Evolutionary conservation across 495 filamentous ascomycete genomes (phyloP).

Genomic region (Mycothermus thermophilus): DNA sequence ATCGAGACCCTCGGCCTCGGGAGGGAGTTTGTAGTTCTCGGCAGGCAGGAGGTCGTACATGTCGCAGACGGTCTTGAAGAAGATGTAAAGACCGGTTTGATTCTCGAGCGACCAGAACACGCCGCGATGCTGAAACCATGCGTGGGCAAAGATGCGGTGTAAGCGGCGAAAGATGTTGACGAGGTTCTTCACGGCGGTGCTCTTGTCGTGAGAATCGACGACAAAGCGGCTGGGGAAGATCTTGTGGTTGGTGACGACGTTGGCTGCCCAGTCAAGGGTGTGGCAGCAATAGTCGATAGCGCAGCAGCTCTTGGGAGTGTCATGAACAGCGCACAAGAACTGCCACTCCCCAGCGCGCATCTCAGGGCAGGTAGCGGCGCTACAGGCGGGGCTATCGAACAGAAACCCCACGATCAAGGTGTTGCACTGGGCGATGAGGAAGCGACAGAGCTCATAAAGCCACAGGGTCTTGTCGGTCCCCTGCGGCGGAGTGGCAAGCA

Average conservation of each 20-base stretch:
- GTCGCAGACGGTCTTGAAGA: constrained; percentile 96
- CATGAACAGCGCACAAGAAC: constrained; percentile 95
- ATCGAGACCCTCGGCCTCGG: constrained; percentile 74
- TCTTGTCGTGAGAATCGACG: constrained; percentile 46
- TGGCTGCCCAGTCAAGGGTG: constrained; percentile 91
- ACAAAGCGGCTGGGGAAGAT: constrained; percentile 83
- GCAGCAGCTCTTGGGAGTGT: constrained; percentile 86
- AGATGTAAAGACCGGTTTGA: constrained; percentile 73
- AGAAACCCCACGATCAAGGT: constrained; percentile 82
- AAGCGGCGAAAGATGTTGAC: constrained; percentile 88
- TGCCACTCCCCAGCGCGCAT: constrained; percentile 99
- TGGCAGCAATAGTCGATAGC: constrained; percentile 98
- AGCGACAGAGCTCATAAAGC: constrained; percentile 95
- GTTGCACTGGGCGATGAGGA: constrained; percentile 87
- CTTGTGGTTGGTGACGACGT: constrained; percentile 76
- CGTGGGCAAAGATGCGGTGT: constrained; percentile 94
- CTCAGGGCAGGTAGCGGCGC: constrained; percentile 75
- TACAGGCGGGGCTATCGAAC: constrained; percentile 77
- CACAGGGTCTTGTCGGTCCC: constrained; percentile 74
- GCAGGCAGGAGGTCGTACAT: constrained; percentile 74
- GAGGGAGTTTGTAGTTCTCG: constrained; percentile 89
- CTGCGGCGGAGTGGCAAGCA: constrained; percentile 64
- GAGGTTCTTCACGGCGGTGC: constrained; percentile 62
- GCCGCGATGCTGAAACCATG: constrained; percentile 91
- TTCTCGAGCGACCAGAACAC: constrained; percentile 96